Base-by-base conservation (phyloP, 345 rosid species). In the Linum usitatissimum region DNA sequence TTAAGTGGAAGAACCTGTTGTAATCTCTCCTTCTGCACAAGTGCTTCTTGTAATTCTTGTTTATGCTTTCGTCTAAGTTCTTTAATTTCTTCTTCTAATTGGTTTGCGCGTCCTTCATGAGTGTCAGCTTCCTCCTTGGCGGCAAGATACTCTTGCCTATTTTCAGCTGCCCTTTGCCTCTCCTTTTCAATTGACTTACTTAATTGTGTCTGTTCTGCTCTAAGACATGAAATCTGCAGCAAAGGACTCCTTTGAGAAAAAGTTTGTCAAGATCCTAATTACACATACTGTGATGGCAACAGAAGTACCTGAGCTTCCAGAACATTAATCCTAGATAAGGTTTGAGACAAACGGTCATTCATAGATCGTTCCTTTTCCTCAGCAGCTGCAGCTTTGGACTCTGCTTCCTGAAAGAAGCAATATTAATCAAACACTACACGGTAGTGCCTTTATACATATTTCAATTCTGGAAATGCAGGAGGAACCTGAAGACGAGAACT, bases 81-180 rank as follows among this genome's bases (percentile, higher is more conserved):
- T 74, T 78, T 82, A 62, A 86, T 79, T 79, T 94, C 86, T 68
- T 81, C 86, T 72, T 88, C 96, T 38, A 90, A 89, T 75, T 86
- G 97, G 67, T 77, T 86, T 67, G 75, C 97, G 71, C 93, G 93
- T 70, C 86, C 97, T 81, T 82, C 93, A 57, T 80, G 88, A 71
- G 97, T 90, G 73, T 90, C 97, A 57, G 91, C 99, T 81, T 86
- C 96, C 79, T 94, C 97, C 86, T 88, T 94, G 66, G 89, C 97
- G 66, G 91, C 87, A 69, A 90, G 87, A 77, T 85, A 94, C 65
- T 94, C 99, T 70, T 94, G 97, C 73, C 97, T 82, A 77, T 84
- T 88, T 71, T 90, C 97, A 76, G 96, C 87, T 34, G 99, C 97
- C 77, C 97, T 82, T 72, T 90, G 96, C 71, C 99, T 85, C 78